phyloP scores from a whole-genome alignment of 176 grass and related monocot genomes.

The Zea luxurians region DNA sequence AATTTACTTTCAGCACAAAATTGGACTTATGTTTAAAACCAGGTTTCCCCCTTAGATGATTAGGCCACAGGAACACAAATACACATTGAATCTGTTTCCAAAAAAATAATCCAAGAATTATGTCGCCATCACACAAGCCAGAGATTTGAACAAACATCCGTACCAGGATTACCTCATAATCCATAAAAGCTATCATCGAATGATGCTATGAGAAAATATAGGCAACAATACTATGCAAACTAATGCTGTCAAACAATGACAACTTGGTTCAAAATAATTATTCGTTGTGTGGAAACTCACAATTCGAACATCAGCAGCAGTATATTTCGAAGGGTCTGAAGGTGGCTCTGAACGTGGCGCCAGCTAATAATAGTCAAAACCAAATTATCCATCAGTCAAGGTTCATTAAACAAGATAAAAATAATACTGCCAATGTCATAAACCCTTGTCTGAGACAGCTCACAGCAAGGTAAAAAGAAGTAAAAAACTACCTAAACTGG shows the following conservation, averaged over 20 bases:
- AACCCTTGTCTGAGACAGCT: conserved; percentile 6
- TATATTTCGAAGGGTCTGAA: conserved; percentile 63
- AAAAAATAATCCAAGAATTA: conserved; percentile 3
- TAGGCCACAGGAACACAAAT: conserved; percentile 7
- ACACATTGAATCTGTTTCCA: not conserved
- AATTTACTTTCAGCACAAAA: not conserved
- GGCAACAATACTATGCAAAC: not conserved
- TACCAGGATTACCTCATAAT: too few species aligned
- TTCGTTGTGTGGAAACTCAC: conserved; percentile 53
- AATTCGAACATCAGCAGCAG: conserved; percentile 84
- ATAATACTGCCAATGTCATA: not conserved
- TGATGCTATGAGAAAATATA: too few species aligned
- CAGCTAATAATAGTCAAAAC: conserved; percentile 46
- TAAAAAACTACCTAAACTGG: conserved; percentile 16
- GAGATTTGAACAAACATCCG: too few species aligned
- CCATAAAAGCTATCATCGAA: too few species aligned
- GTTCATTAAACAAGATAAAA: conserved; percentile 26
- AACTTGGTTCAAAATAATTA: not conserved
- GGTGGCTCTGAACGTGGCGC: conserved; percentile 54
- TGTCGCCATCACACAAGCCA: not conserved
- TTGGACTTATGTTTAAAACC: conserved; percentile 3
- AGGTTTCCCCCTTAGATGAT: not conserved
- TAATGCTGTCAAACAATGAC: not conserved
- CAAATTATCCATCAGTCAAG: conserved; percentile 21
- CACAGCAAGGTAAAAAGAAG: not conserved